Percentiles rank a stretch among this genome's conserved stretches.
Conservation (phyloP, 192 early-diverging fungal genomes). For the Entomortierella chlamydospora region DNA sequence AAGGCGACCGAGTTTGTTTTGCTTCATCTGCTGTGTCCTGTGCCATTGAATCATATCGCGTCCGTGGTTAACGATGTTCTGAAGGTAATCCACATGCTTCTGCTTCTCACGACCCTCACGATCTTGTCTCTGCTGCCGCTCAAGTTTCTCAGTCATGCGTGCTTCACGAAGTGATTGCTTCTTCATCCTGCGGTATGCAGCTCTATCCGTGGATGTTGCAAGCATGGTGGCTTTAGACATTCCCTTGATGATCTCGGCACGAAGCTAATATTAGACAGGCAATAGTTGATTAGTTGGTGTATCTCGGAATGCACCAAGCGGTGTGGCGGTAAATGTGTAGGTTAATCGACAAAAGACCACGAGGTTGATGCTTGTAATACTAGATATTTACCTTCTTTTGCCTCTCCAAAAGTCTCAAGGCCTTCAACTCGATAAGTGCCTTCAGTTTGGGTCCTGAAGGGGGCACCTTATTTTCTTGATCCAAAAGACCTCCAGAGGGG, state of each 20-base stretch:
- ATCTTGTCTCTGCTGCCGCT: slow-evolving; percentile 88
- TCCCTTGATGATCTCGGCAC: slow-evolving; percentile 79
- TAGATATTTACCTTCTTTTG: slow-evolving; percentile 70
- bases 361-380: not conserved
- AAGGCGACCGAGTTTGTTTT: slow-evolving; percentile 78
- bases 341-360: no score
- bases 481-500: slow-evolving; percentile 32
- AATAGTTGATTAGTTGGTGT: not conserved
- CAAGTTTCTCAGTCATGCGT: slow-evolving; percentile 88
- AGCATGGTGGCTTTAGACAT: slow-evolving; percentile 81
- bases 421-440: slow-evolving; percentile 91
- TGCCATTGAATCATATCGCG: slow-evolving; percentile 77
- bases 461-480: slow-evolving; percentile 46
- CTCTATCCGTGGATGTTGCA: slow-evolving; percentile 82
- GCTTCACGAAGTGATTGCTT: slow-evolving; percentile 87
- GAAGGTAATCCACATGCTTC: slow-evolving; percentile 85
- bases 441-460: slow-evolving; percentile 71
- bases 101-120: slow-evolving; percentile 88
- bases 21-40: slow-evolving; percentile 72
- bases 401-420: slow-evolving; percentile 80
- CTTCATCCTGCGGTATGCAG: slow-evolving; percentile 82
- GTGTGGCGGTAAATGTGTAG: not conserved
- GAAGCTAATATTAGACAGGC: slow-evolving; percentile 54
- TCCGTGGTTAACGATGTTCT: slow-evolving; percentile 80
- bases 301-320: not conserved